phyloP scores from a whole-genome alignment of 768 basidiomycete genomes.

The Terana coerulea region DNA sequence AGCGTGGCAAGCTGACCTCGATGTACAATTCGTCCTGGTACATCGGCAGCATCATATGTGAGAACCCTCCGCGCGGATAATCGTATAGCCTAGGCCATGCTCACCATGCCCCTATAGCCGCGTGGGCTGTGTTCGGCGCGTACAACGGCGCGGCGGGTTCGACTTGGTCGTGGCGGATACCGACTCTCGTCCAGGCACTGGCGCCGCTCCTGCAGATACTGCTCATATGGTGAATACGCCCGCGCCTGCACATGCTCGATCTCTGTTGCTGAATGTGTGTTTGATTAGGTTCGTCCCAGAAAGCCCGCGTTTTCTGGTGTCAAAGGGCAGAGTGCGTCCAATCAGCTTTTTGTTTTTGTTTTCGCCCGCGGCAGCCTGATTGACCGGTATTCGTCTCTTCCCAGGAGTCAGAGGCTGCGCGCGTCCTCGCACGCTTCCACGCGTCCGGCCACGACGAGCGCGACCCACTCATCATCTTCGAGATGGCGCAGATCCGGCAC shows the following conservation, averaged over 20 bases:
- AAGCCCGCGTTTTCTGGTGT: conserved; percentile 63
- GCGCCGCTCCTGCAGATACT: conserved; percentile 53
- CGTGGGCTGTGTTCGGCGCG: conserved; percentile 46
- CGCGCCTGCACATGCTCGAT: neutral
- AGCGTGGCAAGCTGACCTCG: conserved; percentile 54
- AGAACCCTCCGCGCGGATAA: conserved; percentile 26
- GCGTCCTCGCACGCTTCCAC: conserved; percentile 68
- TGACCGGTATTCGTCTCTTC: neutral
- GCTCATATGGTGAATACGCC: conserved; percentile 43
- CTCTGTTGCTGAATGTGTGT: neutral
- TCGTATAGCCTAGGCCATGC: conserved; percentile 5
- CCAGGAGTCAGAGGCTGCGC: conserved; percentile 55
- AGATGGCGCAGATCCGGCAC: conserved; percentile 65
- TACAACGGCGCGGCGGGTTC: conserved; percentile 30
- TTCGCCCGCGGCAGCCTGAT: too few relatives aligned
- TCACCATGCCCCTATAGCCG: conserved; percentile 25
- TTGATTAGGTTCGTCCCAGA: conserved; percentile 59
- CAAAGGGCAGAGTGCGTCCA: conserved; percentile 50
- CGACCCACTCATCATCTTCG: conserved; percentile 50
- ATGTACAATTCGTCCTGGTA: conserved; percentile 77
- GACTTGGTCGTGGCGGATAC: conserved; percentile 63
- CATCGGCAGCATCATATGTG: conserved; percentile 60
- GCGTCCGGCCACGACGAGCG: conserved; percentile 55
- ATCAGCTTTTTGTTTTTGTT: too few relatives aligned
- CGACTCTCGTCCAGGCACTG: conserved; percentile 58